Evolutionary conservation across 2,329 filamentous ascomycete genomes (phyloP).

Genomic region (Fusarium torulosum): DNA sequence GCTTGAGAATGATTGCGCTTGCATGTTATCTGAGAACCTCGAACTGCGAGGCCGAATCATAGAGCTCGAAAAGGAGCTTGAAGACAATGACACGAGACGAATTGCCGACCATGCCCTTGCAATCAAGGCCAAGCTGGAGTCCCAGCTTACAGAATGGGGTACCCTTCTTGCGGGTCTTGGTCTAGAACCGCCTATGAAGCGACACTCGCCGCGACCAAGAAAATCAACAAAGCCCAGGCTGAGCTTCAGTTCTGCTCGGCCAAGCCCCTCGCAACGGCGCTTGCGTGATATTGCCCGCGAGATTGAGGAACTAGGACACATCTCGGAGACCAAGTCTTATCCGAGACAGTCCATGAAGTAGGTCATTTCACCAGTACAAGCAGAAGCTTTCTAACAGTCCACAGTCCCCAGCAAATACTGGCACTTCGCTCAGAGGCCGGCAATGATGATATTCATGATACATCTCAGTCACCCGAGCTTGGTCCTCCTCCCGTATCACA

Average conservation of each 20-base stretch:
- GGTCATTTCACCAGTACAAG: slow-evolving; percentile 46
- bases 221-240: slow-evolving; percentile 58
- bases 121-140: slow-evolving; percentile 78
- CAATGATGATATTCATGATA: slow-evolving; percentile 60
- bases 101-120: slow-evolving; percentile 74
- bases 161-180: slow-evolving; percentile 75
- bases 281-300: slow-evolving; percentile 69
- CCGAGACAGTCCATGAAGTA: slow-evolving; percentile 78
- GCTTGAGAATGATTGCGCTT: slow-evolving; percentile 80
- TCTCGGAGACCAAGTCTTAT: slow-evolving; percentile 76
- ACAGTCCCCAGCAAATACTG: slow-evolving; percentile 71
- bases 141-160: slow-evolving; percentile 78
- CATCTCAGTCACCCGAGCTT: slow-evolving; percentile 75
- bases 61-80: slow-evolving; percentile 75
- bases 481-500: slow-evolving; percentile 72
- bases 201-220: slow-evolving; percentile 57
- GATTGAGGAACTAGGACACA: slow-evolving; percentile 65
- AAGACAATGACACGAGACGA: slow-evolving; percentile 69
- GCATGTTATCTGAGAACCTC: slow-evolving; percentile 83
- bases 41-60: slow-evolving; percentile 77
- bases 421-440: slow-evolving; percentile 66
- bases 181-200: slow-evolving; percentile 67
- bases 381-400: slow-evolving; percentile 49
- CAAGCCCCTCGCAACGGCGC: slow-evolving; percentile 67
- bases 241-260: slow-evolving; percentile 55